Conservation (phyloP, 2,329 filamentous ascomycete genomes). For the Pseudocercospora crystallina region DNA sequence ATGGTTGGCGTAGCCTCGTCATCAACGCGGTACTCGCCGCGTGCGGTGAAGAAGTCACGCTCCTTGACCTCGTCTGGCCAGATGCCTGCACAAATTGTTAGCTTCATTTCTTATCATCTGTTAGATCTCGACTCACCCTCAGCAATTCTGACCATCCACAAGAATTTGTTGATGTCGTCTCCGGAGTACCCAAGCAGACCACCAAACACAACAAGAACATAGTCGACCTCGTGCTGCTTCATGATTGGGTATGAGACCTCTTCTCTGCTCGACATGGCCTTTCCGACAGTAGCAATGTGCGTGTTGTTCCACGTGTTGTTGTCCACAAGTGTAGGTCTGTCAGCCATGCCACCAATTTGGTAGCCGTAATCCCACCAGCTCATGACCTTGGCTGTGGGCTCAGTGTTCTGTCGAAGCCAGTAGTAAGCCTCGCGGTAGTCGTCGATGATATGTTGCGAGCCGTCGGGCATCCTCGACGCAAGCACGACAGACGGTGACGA, state of each 20-base stretch:
- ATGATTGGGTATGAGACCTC: conserved; percentile 99
- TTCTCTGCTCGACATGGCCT: conserved; percentile 96
- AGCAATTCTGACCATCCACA: conserved; percentile 99
- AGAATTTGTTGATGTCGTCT: conserved; percentile 99
- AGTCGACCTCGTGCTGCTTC: conserved; percentile 97
- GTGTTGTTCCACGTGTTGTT: conserved; percentile 99
- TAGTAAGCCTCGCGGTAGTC: conserved; percentile 99
- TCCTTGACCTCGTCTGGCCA: conserved; percentile 99
- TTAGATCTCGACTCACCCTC: conserved; percentile 61
- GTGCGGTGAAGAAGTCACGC: conserved; percentile 88
- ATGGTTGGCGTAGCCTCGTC: conserved; percentile 91
- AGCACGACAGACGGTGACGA: conserved; percentile 96
- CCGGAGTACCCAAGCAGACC: conserved; percentile 95
- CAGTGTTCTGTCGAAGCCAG: conserved; percentile 97
- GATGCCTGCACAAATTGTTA: conserved; percentile 53
- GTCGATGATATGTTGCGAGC: conserved; percentile 97
- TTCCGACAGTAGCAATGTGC: conserved; percentile 97
- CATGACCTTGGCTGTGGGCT: conserved; percentile 96
- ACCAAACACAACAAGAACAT: conserved; percentile 96
- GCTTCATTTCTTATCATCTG: background rate
- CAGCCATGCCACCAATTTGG: conserved; percentile 99
- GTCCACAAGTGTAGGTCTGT: conserved; percentile 93
- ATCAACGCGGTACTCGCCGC: conserved; percentile 94
- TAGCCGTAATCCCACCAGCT: conserved; percentile 99
- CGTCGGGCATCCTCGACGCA: conserved; percentile 87